phyloP scores from a whole-genome alignment of 2,329 filamentous ascomycete species.

The Aspergillus japonicus region DNA sequence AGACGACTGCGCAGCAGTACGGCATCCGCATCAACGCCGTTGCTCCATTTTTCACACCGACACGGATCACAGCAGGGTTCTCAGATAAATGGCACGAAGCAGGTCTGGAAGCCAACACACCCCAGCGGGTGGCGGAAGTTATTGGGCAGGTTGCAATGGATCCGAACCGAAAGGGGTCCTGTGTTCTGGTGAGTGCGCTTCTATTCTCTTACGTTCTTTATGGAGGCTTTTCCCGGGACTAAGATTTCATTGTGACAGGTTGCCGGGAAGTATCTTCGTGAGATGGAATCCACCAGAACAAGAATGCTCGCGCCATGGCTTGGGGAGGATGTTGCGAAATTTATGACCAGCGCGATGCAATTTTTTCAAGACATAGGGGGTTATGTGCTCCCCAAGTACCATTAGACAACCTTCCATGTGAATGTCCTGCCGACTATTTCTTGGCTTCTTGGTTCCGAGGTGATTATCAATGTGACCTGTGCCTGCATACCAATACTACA shows the following conservation, averaged over 20 bases:
- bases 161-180: conserved; percentile 25
- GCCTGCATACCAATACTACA: not conserved
- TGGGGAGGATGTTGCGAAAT: conserved; percentile 20
- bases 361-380: conserved; percentile 25
- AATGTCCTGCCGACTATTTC: not conserved
- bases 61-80: conserved; percentile 44
- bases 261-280: conserved; percentile 21
- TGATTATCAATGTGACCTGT: not conserved
- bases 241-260: conserved; percentile 12
- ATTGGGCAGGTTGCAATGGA: conserved; percentile 43
- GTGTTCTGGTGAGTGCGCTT: conserved; percentile 24
- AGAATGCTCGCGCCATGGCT: conserved; percentile 19
- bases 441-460: not conserved
- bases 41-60: conserved; percentile 51
- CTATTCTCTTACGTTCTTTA: not conserved
- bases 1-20: conserved; percentile 34
- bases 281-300: conserved; percentile 19
- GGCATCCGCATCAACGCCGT: conserved; percentile 47
- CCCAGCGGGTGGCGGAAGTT: conserved; percentile 44
- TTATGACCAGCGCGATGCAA: conserved; percentile 21
- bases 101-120: conserved; percentile 44
- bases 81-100: conserved; percentile 38
- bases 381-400: conserved; percentile 20
- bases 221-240: not conserved
- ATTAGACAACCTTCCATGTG: not conserved